These are phyloP conservation scores for Globomyces pollinis-pini DNA, from an alignment of 192 early-diverging fungal genomes.

Conservation along the genomic window DNA sequence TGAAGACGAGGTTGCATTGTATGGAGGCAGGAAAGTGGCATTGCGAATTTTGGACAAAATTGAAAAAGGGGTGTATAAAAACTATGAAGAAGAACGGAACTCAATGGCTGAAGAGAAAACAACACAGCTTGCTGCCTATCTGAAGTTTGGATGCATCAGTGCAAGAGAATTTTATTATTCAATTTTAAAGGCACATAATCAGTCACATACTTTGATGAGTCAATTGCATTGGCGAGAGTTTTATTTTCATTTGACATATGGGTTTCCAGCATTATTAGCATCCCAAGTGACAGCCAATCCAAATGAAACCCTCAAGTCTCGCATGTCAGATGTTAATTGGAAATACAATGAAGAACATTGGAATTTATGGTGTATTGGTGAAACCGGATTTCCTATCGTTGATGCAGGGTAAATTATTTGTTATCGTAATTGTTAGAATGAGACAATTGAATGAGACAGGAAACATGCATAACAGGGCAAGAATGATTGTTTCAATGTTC, in stretches of 20 bases:
- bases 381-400: conserved; percentile 59
- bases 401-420: conserved; percentile 53
- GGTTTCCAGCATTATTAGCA: not conserved
- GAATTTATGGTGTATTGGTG: conserved; percentile 52
- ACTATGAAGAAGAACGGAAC: not conserved
- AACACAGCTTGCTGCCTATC: not conserved
- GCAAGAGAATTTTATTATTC: not conserved
- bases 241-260: conserved; percentile 7
- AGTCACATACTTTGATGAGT: not conserved
- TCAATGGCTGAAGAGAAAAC: not conserved
- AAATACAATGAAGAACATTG: conserved; percentile 34
- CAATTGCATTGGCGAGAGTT: conserved; percentile 12
- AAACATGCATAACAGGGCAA: conserved; percentile 56
- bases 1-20: not conserved
- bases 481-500: conserved; percentile 50
- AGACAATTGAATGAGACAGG: conserved; percentile 49
- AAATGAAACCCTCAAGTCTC: conserved; percentile 45
- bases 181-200: not conserved
- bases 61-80: not conserved
- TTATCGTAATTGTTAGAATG: conserved; percentile 38
- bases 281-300: conserved; percentile 30
- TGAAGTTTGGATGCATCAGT: conserved; percentile 6
- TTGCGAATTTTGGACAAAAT: not conserved
- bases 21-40: not conserved
- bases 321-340: conserved; percentile 48